phyloP scores from a whole-genome alignment of 805 yeast genomes.

The Yarrowia sp. region DNA sequence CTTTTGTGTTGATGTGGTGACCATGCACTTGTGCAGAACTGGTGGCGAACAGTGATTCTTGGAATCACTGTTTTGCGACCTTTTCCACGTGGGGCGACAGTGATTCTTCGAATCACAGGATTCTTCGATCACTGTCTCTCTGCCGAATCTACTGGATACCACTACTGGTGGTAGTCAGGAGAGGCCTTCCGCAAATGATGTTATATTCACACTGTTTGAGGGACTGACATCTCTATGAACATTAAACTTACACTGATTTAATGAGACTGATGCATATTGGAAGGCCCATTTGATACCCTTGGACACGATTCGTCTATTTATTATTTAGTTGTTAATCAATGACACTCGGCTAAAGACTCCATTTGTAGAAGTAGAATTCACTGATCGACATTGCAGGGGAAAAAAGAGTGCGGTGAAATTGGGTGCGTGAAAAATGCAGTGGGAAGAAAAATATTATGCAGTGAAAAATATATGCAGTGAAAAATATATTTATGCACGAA shows the following conservation, averaged over 20 bases:
- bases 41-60: neutral
- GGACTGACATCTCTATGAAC: constrained; percentile 27
- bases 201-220: constrained; percentile 26
- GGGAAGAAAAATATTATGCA: too few species aligned
- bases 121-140: too few species aligned
- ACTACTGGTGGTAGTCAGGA: constrained; percentile 22
- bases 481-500: too few species aligned
- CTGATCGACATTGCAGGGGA: neutral
- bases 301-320: too few species aligned
- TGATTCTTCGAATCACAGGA: too few species aligned
- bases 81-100: too few species aligned
- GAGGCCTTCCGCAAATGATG: constrained; percentile 23
- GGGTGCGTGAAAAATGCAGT: too few species aligned
- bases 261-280: constrained; percentile 25
- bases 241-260: constrained; percentile 19
- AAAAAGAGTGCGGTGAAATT: too few species aligned
- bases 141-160: constrained; percentile 19
- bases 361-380: neutral
- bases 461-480: too few species aligned
- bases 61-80: too few species aligned
- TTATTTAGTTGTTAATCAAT: neutral
- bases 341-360: neutral
- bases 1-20: neutral
- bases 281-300: neutral
- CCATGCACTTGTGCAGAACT: too few species aligned